Base-by-base conservation (phyloP, 2,329 filamentous ascomycete genomes). In the Phaeophleospora eucalypticola region DNA sequence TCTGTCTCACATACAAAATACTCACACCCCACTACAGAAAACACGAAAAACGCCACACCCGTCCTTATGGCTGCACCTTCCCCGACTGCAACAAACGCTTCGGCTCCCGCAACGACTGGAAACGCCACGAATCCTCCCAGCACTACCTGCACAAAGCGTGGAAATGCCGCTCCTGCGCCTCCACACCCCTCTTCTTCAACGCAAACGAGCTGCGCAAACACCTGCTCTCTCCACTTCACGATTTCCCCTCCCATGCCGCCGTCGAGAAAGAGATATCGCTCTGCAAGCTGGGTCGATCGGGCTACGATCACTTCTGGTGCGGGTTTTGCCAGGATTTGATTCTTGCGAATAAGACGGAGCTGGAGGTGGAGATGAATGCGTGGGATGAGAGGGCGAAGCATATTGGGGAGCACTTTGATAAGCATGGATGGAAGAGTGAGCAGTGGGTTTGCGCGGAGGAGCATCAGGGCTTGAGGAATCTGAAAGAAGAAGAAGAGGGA, bases 101-200 rank as follows among this genome's bases (percentile, higher is more conserved):
- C 57, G 90, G 90, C n/a, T 90, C 86, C 66, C 95, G 95, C 63
- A 90, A 89, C 49, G 90, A 96, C 66, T 96, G 82, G 90, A 95
- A 94, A 64, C 81, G 90, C 1, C 90, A 96, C 60, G 91, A 96
- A 61, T 85, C 82, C 54, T 82, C 79, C 14, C 86, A 91, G 60
- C 89, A 95, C 64, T 81, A 79, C 51, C 80, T 85, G 48, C 66
- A 79, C 4, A 84, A 89, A 59, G 76, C 77, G 39, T 95, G 86
- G 82, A 80, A 79, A 21, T 95, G 89, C 39, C 18, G 78, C 21
- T 66, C 12, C 24, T 29, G 24, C 24, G 24, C 24, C 6, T 29
- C 24, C 7, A 12, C 24, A 29, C 12, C 24, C 51, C 68, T 83
- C 12, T 84, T 78, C 60, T 75, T 80, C 54, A 74, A 78, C 4